Base-by-base conservation (phyloP, 2,329 filamentous ascomycete genomes). In the Sporothrix mexicana region DNA sequence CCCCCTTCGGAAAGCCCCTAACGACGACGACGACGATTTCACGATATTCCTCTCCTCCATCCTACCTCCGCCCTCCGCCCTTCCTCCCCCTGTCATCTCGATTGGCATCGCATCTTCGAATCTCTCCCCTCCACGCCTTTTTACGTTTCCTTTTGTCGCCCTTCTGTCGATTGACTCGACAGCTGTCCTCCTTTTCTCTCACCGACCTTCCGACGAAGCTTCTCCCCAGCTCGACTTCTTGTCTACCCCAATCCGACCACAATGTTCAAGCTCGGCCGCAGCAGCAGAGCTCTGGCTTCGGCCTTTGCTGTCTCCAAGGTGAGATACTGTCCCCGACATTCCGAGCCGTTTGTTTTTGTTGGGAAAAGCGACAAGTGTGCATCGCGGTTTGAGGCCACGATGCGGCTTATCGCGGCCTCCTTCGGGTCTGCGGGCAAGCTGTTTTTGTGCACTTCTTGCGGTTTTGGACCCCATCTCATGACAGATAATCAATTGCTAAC, bases 241-340 rank as follows among this genome's bases (percentile, higher is more conserved):
- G 20, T 45, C 45, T 17, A 4, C 55, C 67, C 53, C 41, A 55
- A 49, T 57, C 25, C 25, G 55, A 45, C 82, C 30, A 88, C 79
- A 80, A 98, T 97, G 94, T 97, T 94, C 87, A 96, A 92, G 85
- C 85, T 97, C 82, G 92, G 92, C 82, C 91, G 94, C 85, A 92
- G 89, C 85, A 90, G 92, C 85, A 89, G 92, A 84, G 91, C 92
- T 82, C 86, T 95, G 85, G 90, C 92, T 82, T 90, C 92, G 85
- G 92, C 92, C 83, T 84, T 97, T 83, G 91, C 90, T 84, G 90
- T 92, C 82, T 89, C 90, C 83, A 92, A 90, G 87, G 94, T 95
- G 85, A 82, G 69, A 55, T 69, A 17, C 25, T 47, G 4, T 1
- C n/a, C 55, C 23, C 15, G 23, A n/a, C 10, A 66, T 23, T 51